Evolutionary conservation across 495 filamentous ascomycete species (phyloP).

Genomic region (Penicillium pancosmium): DNA sequence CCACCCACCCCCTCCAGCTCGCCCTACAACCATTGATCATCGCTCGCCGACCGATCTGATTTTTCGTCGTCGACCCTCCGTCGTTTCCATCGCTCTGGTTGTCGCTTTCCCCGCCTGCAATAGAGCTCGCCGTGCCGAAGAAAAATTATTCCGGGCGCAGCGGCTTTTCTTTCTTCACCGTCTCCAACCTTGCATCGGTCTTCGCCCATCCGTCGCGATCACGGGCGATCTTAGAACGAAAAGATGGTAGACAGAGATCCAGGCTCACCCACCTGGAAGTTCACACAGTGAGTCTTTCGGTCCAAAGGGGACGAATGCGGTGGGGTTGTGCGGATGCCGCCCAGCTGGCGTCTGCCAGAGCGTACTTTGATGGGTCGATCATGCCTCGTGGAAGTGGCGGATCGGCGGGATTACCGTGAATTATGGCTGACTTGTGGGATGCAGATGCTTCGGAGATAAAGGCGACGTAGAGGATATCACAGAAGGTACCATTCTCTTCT

Average conservation of each 20-base stretch:
- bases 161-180: slow-evolving; percentile 16
- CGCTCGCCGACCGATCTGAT: slow-evolving; percentile 22
- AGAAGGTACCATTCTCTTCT: slow-evolving; percentile 68
- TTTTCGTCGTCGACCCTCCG: slow-evolving; percentile 9
- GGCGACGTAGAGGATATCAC: slow-evolving; percentile 99
- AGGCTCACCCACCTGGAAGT: slow-evolving; percentile 97
- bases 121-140: slow-evolving; percentile 20
- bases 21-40: not conserved
- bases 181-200: slow-evolving; percentile 14
- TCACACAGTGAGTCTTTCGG: slow-evolving; percentile 86
- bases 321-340: not conserved
- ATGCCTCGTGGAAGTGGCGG: not conserved
- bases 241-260: slow-evolving; percentile 96
- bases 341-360: no score
- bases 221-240: slow-evolving; percentile 50
- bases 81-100: slow-evolving; percentile 4
- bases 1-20: slow-evolving; percentile 8
- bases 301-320: not conserved
- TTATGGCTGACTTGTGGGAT: slow-evolving; percentile 14
- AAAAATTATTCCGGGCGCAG: slow-evolving; percentile 9
- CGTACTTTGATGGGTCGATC: no score
- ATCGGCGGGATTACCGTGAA: not conserved
- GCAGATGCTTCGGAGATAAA: slow-evolving; percentile 98
- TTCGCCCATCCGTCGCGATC: slow-evolving; percentile 18
- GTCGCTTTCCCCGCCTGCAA: slow-evolving; percentile 16